Percentiles rank a stretch among this genome's conserved stretches.
Evolutionary conservation across 1,284 basidiomycete species (phyloP).

Genomic region (Puccinia triticina): DNA sequence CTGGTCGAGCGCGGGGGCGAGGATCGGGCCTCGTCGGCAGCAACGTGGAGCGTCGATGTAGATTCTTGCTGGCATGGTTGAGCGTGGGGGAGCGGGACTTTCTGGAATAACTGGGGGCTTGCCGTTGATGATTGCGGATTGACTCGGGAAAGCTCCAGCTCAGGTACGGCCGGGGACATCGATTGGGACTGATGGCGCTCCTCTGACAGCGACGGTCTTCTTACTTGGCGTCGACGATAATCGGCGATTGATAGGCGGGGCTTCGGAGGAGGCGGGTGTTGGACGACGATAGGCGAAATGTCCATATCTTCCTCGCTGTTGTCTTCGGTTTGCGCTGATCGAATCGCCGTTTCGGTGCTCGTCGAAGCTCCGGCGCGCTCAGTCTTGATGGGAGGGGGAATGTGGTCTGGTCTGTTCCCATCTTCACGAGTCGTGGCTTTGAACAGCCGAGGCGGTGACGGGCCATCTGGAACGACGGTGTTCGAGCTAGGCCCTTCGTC

Average conservation of each 20-base stretch:
- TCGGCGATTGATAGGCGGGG: constrained; percentile 39
- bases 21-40: background rate
- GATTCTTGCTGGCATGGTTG: background rate
- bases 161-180: constrained; percentile 6
- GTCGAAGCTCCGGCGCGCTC: background rate
- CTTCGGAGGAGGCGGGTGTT: background rate
- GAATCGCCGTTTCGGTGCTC: background rate
- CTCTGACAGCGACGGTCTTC: constrained; percentile 26
- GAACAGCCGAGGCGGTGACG: background rate
- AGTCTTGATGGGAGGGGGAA: background rate
- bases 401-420: background rate
- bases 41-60: background rate
- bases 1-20: background rate
- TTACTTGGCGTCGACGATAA: constrained; percentile 33
- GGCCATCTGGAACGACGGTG: background rate
- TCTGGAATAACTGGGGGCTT: background rate
- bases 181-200: constrained; percentile 32
- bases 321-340: too few relatives aligned
- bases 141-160: background rate
- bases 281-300: background rate
- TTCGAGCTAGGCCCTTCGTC: background rate
- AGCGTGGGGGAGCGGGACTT: background rate
- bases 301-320: background rate
- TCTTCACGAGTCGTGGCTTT: background rate
- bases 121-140: background rate